Percentiles rank a stretch among this genome's conserved stretches.
These are phyloP conservation scores for Lasiosphaeria hispida DNA, from an alignment of 495 filamentous ascomycete species.

Conservation along the genomic window DNA sequence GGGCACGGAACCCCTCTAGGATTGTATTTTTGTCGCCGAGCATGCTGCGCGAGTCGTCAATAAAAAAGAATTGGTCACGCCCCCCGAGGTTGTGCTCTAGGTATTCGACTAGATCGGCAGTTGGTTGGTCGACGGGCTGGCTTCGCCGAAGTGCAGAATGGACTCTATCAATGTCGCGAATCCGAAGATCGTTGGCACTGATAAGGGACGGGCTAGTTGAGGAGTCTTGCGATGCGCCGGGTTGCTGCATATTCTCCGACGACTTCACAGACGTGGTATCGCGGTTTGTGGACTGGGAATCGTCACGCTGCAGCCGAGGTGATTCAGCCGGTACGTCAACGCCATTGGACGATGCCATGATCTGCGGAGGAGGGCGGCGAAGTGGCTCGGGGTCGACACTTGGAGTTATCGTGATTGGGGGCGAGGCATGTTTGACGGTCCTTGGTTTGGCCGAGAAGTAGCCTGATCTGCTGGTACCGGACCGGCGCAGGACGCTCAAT, in stretches of 20 bases:
- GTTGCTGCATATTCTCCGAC: background rate
- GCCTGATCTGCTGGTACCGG: no score
- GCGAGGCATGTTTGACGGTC: background rate
- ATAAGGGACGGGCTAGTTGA: background rate
- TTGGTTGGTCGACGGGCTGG: conserved; percentile 1
- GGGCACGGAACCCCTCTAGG: conserved; percentile 20
- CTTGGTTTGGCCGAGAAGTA: background rate
- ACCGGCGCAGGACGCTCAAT: no score
- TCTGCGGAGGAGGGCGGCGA: background rate
- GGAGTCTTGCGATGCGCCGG: background rate
- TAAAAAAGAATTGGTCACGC: conserved; percentile 37
- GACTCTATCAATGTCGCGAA: background rate
- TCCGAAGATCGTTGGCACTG: background rate
- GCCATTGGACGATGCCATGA: no score
- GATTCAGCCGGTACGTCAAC: no score
- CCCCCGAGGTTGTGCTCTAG: conserved; percentile 24
- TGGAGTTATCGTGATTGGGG: background rate
- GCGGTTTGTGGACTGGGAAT: no score
- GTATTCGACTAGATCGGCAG: conserved; percentile 17
- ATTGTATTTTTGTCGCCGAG: conserved; percentile 26
- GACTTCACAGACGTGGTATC: no score
- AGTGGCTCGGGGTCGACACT: background rate
- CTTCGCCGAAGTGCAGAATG: background rate
- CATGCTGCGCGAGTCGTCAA: conserved; percentile 42
- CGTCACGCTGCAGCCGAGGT: no score